Evolutionary conservation across 2,329 filamentous ascomycete species (phyloP), one percentile per base, ranked within the genome.

Genomic region (Esteya vermicola): DNA sequence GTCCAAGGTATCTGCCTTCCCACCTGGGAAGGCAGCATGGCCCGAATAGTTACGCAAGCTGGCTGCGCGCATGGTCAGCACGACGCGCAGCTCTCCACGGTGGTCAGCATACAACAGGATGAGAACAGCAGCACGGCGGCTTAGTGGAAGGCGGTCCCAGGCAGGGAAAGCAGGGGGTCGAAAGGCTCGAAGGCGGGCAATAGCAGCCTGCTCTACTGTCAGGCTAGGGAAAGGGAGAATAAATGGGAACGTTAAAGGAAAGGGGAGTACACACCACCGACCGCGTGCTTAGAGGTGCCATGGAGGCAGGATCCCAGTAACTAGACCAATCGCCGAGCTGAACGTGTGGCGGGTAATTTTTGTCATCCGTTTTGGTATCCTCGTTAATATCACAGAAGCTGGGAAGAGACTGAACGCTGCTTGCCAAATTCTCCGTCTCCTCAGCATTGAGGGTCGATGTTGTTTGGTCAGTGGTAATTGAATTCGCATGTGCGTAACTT

Each of bases 61-160:
- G 16, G 73, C 67, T 14, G 77, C 75, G 38, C 77, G 70, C 71
- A 81, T 79, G 14, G 77, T 81, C 44, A 81, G 67, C 25, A 81
- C 77, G 38, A 81, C 74, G 16, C 75, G 73, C 43, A 96, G 63
- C 49, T 93, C 82, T 31, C 89, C 89, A 46, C 71, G 67, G 33
- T 72, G 71, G 58, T 95, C 89, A 27, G 86, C 85, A 56, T 91
- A 95, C 2, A 96, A 70, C 39, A 96, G 70, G 36, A 96, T 71
- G 40, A 96, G 63, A 31, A 96, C 89, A 20, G 89, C 88, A 13
- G 89, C 89, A 48, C 86, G 76, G 45, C 84, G 74, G 47, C 65
- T 72, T 13, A 69, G 59, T 3, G 76, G 75, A 22, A 81, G 63
- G 18, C 59, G 59, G 51, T 78, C 69, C 76, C 77, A 81, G 43